A percentile compares a stretch with the other conserved stretches of the same genome.
Evolutionary conservation across 1,284 basidiomycete species (phyloP).

Genomic region (Ganoderma leucocontextum): DNA sequence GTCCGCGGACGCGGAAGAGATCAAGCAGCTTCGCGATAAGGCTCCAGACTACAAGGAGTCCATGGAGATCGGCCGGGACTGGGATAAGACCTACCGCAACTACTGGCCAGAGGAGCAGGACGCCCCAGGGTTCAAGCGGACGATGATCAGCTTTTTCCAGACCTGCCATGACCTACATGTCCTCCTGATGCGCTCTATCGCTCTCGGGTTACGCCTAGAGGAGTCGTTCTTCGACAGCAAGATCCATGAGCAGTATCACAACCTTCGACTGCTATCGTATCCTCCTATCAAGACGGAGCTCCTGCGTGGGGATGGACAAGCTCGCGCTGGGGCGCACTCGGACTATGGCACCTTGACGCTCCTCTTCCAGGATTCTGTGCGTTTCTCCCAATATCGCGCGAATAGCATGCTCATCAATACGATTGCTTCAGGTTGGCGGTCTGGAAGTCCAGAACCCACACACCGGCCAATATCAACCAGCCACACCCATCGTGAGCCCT

Average conservation of each 20-base stretch:
- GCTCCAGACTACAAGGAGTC: constrained; percentile 85
- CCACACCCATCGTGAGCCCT: constrained; percentile 73
- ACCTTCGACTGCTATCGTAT: constrained; percentile 79
- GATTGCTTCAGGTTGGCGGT: constrained; percentile 68
- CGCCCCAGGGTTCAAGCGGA: constrained; percentile 71
- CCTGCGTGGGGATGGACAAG: constrained; percentile 71
- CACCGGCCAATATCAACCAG: constrained; percentile 74
- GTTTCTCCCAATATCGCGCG: constrained; percentile 28
- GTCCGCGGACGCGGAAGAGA: constrained; percentile 74
- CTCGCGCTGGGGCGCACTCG: constrained; percentile 85
- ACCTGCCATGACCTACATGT: constrained; percentile 80
- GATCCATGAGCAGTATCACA: constrained; percentile 80
- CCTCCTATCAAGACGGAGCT: constrained; percentile 69
- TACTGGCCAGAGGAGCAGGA: constrained; percentile 77
- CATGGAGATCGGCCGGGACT: constrained; percentile 88
- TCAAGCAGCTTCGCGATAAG: constrained; percentile 72
- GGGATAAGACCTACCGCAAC: constrained; percentile 79
- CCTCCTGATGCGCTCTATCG: constrained; percentile 82
- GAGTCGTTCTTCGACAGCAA: constrained; percentile 79
- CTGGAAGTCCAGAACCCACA: constrained; percentile 85
- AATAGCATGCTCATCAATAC: background rate
- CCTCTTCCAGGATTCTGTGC: constrained; percentile 82
- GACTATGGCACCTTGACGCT: constrained; percentile 89
- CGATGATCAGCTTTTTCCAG: constrained; percentile 80
- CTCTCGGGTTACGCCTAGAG: constrained; percentile 76